Base-by-base conservation (phyloP, 2,329 filamentous ascomycete genomes). In the Rhynchosporium agropyri region DNA sequence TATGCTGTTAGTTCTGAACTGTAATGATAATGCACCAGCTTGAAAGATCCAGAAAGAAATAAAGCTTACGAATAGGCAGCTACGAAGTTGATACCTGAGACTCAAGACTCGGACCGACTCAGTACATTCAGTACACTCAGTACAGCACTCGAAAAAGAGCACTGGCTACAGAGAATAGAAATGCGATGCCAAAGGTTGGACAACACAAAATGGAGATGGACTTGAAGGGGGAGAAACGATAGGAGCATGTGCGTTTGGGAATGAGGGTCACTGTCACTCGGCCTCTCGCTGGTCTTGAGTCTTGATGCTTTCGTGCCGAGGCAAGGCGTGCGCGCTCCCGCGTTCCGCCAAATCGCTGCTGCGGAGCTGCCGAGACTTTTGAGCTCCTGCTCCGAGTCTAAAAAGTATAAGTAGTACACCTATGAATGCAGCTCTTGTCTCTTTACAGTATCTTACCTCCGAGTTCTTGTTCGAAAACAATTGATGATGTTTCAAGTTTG, bases 191-290 rank as follows among this genome's bases (percentile, higher is more conserved):
- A 38, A 53, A 3, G 15, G 20, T 20, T 26, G 43, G n/a, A 46
- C 12, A n/a, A 33, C 26, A 33, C 33, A 15, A 38, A 5, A 28
- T 20, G 38, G 7, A 54, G 51, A 54, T 20, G 13, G 28, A 40
- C 4, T n/a, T 45, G 15, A 3, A 6, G n/a, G 8, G 26, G 33
- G 26, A 33, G 38, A n/a, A 53, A n/a, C 26, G 15, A 10, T 33
- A 54, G 50, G 36, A 54, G 51, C 51, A 54, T 54, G 51, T 54
- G 33, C 9, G 51, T 42, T 42, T 54, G 51, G 40, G 51, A 54
- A 29, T 40, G 33, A 40, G 38, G 20, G 33, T 36, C 33, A 20
- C 33, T 33, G 50, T 53, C 50, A 53, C 50, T 53, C 51, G 51
- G 51, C 51, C 51, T 40, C 40, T 31, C 12, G 49, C 49, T 53